Evolutionary conservation across 2,329 filamentous ascomycete genomes (phyloP), one percentile per base, ranked within the genome.

Genomic region (Pyricularia grisea): DNA sequence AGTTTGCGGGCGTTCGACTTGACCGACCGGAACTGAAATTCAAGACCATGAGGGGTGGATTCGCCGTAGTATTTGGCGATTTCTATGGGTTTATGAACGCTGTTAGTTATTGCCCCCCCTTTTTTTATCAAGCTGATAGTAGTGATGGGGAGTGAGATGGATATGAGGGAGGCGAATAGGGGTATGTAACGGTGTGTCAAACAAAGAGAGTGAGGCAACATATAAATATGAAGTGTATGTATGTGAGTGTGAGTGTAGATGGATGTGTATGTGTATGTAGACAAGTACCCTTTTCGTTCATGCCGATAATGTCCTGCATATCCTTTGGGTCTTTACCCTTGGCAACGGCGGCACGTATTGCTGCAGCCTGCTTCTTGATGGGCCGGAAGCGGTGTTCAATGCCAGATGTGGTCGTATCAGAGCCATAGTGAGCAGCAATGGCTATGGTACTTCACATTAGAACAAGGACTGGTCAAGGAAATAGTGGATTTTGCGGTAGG

Each of bases 31-130:
- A 89, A 88, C 73, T 88, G 86, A 74, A 86, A 89, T 72, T 84
- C 82, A n/a, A 89, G 82, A 10, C 87, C 87, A 25, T 82, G 81
- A 0, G 80, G 74, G 0, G 86, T 89, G 3, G 84, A 87, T 69
- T 87, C 85, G 30, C 86, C 87, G 71, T 87, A 89, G 76, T 85
- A 84, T 70, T 83, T 85, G 70, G 84, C 82, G 67, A 89, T 88
- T 63, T 87, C 87, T 89, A 71, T 67, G 23, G 33, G 14, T 20
- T 20, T 50, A 50, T 50, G n/a, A n/a, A 50, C 7, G 20, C 42
- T 50, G 20, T 50, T 50, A 50, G 42, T 50, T 20, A 4, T 50
- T n/a, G 4, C 4, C 14, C 20, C 14, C n/a, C n/a, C n/a, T n/a
- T n/a, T n/a, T n/a, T 50, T 7, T 50, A 6, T 50, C 20, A 50